Conservation (phyloP, 768 basidiomycete species). For the Lactifluus pinguis region DNA sequence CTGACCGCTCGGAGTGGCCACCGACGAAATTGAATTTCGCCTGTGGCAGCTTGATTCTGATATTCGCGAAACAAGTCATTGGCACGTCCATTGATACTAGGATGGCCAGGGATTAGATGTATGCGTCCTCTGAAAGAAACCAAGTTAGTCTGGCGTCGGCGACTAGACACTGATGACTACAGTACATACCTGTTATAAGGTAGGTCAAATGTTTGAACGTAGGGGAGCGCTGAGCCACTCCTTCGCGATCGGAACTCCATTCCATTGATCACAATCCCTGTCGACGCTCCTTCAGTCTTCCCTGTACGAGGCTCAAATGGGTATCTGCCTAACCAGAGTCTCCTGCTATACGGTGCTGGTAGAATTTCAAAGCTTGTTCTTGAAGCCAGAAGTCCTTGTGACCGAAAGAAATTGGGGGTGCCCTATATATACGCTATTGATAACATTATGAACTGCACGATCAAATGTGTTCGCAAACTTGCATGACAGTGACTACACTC, state of each 20-base stretch:
- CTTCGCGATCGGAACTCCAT: conserved; percentile 6
- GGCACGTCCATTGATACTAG: conserved; percentile 34
- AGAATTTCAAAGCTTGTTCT: conserved; percentile 7
- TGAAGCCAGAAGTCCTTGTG: conserved; percentile 17
- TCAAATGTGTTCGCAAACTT: conserved; percentile 9
- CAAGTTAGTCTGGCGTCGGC: not conserved
- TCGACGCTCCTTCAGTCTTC: not conserved
- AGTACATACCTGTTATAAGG: conserved; percentile 19
- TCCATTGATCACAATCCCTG: conserved; percentile 17
- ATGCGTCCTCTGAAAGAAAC: conserved; percentile 44
- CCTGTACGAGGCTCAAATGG: no score
- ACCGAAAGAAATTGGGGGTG: not conserved
- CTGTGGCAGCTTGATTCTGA: conserved; percentile 52
- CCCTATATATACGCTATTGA: conserved; percentile 11
- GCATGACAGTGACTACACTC: conserved; percentile 59
- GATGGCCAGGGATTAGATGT: conserved; percentile 41
- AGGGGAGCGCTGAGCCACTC: conserved; percentile 21
- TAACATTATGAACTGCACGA: not conserved
- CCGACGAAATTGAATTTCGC: conserved; percentile 52
- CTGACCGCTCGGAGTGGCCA: conserved; percentile 64
- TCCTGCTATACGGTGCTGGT: conserved; percentile 11
- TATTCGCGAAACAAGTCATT: conserved; percentile 55
- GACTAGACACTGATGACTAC: not conserved
- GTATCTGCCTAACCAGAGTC: conserved; percentile 18
- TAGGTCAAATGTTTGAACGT: conserved; percentile 38